Base-by-base conservation (phyloP, 108 stramenopile genomes). In the Craspedostauros australis region DNA sequence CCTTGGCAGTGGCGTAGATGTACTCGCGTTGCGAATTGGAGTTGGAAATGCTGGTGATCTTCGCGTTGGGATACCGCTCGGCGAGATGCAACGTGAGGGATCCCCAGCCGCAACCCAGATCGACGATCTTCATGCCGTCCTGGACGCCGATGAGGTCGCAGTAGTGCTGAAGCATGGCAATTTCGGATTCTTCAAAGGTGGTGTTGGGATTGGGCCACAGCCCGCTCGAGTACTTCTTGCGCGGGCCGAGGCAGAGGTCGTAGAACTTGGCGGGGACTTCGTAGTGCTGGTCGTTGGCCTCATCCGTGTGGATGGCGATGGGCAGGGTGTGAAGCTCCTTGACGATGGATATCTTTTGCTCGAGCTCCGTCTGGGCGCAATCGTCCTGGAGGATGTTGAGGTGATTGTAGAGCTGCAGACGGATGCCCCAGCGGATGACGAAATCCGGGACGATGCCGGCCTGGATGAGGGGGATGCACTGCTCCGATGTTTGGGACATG, bases 251-350 rank as follows among this genome's bases (percentile, higher is more conserved):
- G 50, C 76, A 84, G 32, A 82, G 38, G 46, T 72, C 74, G 63
- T 95, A 99, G 52, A 99, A 94, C 21, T 73, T 73, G 20, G 94
- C 85, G 30, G 88, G 94, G 8, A 99, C 95, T 58, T 99, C 98
- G 62, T 99, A 99, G 70, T 99, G 98, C 67, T 99, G 98, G 23
- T 86, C 80, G 64, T 97, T 97, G 14, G 98, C 96, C 24, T 46
- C 91, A 5, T 79, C 60, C 19, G 91, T 88, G 14, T 76, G 74
- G 60, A 87, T 84, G 28, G 97, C 97, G 58, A 96, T 96, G 48
- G 91, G 72, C 70, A 69, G 75, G 3, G 48, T 50, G 28, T 70
- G 62, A 1, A 88, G 50, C 46, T 80, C 66, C 16, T 57, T 8
- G 15, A 84, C 60, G 51, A 83, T 84, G 5, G 43, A 23, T 56